Percentiles rank a stretch among this genome's conserved stretches.
These are phyloP conservation scores for Hansenula sp. DNA, from an alignment of 1,139 yeast species.

Conservation along the genomic window DNA sequence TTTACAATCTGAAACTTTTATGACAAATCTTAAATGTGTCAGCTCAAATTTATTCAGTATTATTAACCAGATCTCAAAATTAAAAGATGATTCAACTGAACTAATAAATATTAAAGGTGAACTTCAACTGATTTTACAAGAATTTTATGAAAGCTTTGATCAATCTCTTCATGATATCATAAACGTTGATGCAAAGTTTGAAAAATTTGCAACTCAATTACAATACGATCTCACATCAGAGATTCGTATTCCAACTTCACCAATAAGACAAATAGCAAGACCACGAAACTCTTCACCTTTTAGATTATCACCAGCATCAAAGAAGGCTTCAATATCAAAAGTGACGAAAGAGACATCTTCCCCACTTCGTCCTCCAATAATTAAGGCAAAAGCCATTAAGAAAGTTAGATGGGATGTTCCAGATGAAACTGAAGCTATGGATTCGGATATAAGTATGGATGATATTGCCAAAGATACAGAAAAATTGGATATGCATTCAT, in stretches of 20 bases:
- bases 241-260: slow-evolving; percentile 22
- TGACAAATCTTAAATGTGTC: slow-evolving; percentile 15
- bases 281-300: slow-evolving; percentile 17
- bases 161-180: slow-evolving; percentile 16
- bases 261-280: slow-evolving; percentile 18
- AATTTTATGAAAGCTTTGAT: slow-evolving; percentile 17
- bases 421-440: slow-evolving; percentile 15
- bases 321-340: slow-evolving; percentile 3
- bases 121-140: slow-evolving; percentile 10
- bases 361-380: slow-evolving; percentile 4
- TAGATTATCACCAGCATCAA: slow-evolving; percentile 15
- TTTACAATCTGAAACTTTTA: slow-evolving; percentile 20
- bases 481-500: slow-evolving; percentile 14
- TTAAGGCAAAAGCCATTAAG: slow-evolving; percentile 18
- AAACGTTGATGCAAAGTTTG: slow-evolving; percentile 19
- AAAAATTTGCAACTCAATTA: slow-evolving; percentile 14
- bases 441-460: slow-evolving; percentile 30
- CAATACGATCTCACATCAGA: slow-evolving; percentile 18
- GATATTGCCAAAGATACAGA: slow-evolving; percentile 21
- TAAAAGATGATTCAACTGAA: slow-evolving; percentile 7
- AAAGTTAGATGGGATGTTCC: slow-evolving; percentile 39
- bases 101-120: slow-evolving; percentile 13
- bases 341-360: slow-evolving; percentile 8
- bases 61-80: slow-evolving; percentile 11
- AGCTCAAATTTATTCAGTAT: slow-evolving; percentile 10